These are phyloP conservation scores for Neurospora sp. DNA, from an alignment of 495 filamentous ascomycete species.

Conservation along the genomic window DNA sequence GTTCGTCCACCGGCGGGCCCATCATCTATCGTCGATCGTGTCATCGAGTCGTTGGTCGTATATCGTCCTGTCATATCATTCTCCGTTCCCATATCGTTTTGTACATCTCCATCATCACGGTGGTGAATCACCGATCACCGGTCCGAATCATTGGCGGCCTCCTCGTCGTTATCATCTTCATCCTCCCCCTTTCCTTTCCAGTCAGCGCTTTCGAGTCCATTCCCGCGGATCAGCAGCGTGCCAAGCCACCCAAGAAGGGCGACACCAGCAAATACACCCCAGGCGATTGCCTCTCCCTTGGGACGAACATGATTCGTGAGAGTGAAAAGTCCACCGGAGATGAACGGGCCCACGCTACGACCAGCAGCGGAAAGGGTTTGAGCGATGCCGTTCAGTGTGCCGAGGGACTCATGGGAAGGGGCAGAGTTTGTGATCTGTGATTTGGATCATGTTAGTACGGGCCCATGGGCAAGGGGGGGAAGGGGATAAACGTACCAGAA, in stretches of 20 bases:
- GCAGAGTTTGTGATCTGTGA: slow-evolving; percentile 83
- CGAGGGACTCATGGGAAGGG: slow-evolving; percentile 74
- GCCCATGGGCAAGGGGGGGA: not conserved
- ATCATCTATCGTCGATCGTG: not conserved
- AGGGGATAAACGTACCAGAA: slow-evolving; percentile 52
- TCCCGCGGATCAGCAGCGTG: slow-evolving; percentile 61
- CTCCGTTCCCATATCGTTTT: not conserved
- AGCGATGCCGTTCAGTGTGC: slow-evolving; percentile 85
- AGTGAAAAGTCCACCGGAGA: slow-evolving; percentile 77
- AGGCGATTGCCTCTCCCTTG: slow-evolving; percentile 78
- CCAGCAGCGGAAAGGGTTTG: slow-evolving; percentile 91
- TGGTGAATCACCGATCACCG: not conserved
- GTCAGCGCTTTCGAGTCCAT: slow-evolving; percentile 45
- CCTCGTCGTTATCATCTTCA: slow-evolving; percentile 9
- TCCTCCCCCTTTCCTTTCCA: slow-evolving; percentile 25
- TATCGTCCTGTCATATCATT: not conserved
- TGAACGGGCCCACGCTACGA: slow-evolving; percentile 77
- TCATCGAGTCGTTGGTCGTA: not conserved
- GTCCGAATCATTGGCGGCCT: not conserved
- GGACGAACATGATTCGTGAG: slow-evolving; percentile 54
- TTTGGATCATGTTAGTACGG: not conserved
- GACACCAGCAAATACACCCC: slow-evolving; percentile 72
- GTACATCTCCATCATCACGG: not conserved
- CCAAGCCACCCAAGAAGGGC: slow-evolving; percentile 66
- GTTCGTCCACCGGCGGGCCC: not conserved